Percentiles rank a stretch among this genome's conserved stretches.
Evolutionary conservation across 2,329 filamentous ascomycete genomes (phyloP).

Genomic region (Cladosporium halotolerans): DNA sequence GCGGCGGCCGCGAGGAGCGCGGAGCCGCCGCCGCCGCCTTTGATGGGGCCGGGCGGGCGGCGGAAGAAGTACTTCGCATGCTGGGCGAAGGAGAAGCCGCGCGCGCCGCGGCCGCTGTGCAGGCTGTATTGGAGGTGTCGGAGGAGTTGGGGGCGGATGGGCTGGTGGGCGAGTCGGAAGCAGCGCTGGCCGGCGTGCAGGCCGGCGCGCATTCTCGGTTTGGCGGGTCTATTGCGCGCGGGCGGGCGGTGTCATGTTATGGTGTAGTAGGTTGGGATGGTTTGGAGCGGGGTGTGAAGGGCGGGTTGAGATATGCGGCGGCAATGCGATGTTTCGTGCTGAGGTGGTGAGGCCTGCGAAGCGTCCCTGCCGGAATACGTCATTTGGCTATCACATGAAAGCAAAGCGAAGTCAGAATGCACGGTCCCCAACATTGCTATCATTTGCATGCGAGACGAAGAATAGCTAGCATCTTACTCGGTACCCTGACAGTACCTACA

Average conservation of each 20-base stretch:
- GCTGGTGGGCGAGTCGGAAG: conserved; percentile 16
- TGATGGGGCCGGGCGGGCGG: conserved; percentile 29
- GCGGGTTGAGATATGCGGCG: background rate
- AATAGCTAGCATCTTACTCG: too few relatives aligned
- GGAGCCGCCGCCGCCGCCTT: conserved; percentile 25
- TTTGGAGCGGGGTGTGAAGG: background rate
- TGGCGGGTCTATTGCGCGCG: background rate
- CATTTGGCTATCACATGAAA: background rate
- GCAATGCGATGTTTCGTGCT: background rate
- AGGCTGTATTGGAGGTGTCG: conserved; percentile 27
- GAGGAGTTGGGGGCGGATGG: conserved; percentile 24
- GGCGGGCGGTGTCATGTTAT: conserved; percentile 1
- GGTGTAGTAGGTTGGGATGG: background rate
- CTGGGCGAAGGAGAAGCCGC: conserved; percentile 21
- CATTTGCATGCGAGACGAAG: too few relatives aligned
- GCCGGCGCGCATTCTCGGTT: conserved; percentile 22
- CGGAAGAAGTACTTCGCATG: conserved; percentile 24
- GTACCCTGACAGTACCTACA: too few relatives aligned
- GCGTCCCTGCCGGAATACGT: background rate
- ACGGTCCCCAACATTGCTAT: too few relatives aligned
- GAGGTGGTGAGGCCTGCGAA: background rate
- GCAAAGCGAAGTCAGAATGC: background rate
- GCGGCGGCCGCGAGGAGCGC: conserved; percentile 34
- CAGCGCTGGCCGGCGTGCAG: conserved; percentile 21
- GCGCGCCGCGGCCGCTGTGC: conserved; percentile 20